These are phyloP conservation scores for Candida sonorensis DNA, from an alignment of 805 yeast genomes.

Conservation along the genomic window DNA sequence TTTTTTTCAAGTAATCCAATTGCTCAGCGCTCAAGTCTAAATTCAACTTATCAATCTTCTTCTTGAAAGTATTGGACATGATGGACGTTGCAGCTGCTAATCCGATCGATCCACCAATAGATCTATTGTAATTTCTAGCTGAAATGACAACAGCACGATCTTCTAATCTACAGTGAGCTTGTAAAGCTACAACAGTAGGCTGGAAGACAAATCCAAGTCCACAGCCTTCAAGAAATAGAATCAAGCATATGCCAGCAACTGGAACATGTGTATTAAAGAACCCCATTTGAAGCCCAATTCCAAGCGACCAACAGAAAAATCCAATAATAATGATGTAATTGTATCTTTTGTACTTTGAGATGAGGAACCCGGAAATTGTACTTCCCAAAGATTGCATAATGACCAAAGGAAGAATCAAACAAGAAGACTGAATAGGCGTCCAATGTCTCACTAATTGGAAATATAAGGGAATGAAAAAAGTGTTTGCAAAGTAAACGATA, in stretches of 20 bases:
- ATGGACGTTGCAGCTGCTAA: constrained; percentile 35
- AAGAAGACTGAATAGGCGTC: constrained; percentile 33
- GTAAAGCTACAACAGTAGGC: constrained; percentile 50
- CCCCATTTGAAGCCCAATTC: constrained; percentile 32
- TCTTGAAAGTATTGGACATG: constrained; percentile 22
- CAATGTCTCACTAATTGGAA: constrained; percentile 39
- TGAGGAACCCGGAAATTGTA: constrained; percentile 37
- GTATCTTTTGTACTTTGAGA: constrained; percentile 37
- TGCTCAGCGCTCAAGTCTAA: constrained; percentile 7
- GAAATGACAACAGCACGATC: constrained; percentile 57
- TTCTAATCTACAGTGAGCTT: constrained; percentile 41
- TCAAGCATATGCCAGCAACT: constrained; percentile 30
- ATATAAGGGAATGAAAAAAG: constrained; percentile 43
- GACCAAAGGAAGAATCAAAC: constrained; percentile 38
- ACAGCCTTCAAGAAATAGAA: constrained; percentile 30
- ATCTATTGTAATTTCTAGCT: constrained; percentile 47
- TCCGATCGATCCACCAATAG: constrained; percentile 59
- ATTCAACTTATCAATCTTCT: constrained; percentile 5
- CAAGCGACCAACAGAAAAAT: constrained; percentile 34
- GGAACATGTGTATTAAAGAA: constrained; percentile 25
- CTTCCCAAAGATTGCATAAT: constrained; percentile 36
- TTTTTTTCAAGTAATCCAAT: constrained; percentile 17
- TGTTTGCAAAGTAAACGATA: constrained; percentile 37
- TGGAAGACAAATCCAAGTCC: constrained; percentile 48
- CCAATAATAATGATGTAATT: constrained; percentile 36